Base-by-base conservation (phyloP, 331 rosid genomes). In the Malus hybrid region DNA sequence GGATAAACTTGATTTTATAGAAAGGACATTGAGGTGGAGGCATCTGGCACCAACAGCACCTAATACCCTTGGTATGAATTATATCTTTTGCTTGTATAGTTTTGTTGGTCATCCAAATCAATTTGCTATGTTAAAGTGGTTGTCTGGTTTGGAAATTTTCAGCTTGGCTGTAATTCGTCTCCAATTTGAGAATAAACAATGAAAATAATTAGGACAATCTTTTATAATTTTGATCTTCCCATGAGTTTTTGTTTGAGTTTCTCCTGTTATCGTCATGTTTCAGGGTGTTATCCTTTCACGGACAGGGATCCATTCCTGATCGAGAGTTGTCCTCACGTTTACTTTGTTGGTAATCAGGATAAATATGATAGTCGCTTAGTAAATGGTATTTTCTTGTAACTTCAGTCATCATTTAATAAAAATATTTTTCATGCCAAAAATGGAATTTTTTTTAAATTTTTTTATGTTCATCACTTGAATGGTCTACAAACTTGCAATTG, bases 11-110 rank as follows among this genome's bases (percentile, higher is more conserved):
- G 99, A 86, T 59, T 92, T 90, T 82, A 78, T 94, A 88, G 99
- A 94, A 85, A 94, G 97, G 90, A 92, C 96, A 39, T 77, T 94
- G 83, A 87, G 77, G 69, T 94, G 99, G 97, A 88, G 99, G 85
- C 99, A 94, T 87, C 71, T 94, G 72, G 99, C 99, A 74, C 99
- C 99, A 29, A 94, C 99, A 56, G 88, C 99, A n/a, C 99, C 99
- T 69, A 94, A 92, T 80, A 92, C 97, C 71, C 97, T 94, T 46
- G 99, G 99, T 94, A 89, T 72, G n/a, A 70, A 56, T 76, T 67
- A 64, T 76, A 55, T 39, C 20, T 80, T 70, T 66, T 73, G 46
- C 73, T 69, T 73, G 69, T 71, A 50, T 80, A 11, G 62, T 63
- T 74, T 62, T 74, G 62, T 29, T 63, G 36, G 14, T 44, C 70